These are phyloP conservation scores for Casuarina cunninghamiana DNA, from an alignment of 306 rosid species.

Conservation along the genomic window DNA sequence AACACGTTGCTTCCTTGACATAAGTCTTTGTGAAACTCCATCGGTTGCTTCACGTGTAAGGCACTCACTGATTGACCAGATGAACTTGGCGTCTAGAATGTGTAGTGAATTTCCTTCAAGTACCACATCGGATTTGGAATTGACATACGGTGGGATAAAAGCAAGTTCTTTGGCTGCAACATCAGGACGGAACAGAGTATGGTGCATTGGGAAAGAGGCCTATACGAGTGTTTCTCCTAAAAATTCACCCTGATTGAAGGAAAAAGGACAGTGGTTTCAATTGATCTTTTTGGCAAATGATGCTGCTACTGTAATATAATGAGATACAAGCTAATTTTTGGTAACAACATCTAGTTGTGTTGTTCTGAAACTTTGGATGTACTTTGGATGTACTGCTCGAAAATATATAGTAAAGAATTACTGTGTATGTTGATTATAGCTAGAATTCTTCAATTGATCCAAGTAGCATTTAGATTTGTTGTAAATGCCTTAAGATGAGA, in stretches of 20 bases:
- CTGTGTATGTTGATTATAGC: too few relatives aligned
- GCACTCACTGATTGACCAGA: slow-evolving; percentile 43
- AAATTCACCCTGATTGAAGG: slow-evolving; percentile 37
- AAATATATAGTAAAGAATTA: too few relatives aligned
- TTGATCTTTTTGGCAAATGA: slow-evolving; percentile 32
- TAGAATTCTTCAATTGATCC: too few relatives aligned
- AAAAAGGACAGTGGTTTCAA: slow-evolving; percentile 17
- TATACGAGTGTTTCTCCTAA: slow-evolving; percentile 50
- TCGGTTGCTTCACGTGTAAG: slow-evolving; percentile 37
- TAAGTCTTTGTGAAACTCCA: slow-evolving; percentile 35
- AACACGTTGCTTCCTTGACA: slow-evolving; percentile 40
- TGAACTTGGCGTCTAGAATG: slow-evolving; percentile 38
- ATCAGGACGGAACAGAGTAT: slow-evolving; percentile 47
- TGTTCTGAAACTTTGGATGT: too few relatives aligned
- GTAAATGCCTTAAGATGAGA: too few relatives aligned
- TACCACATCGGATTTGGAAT: slow-evolving; percentile 37
- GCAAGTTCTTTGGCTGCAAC: slow-evolving; percentile 46
- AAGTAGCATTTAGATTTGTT: too few relatives aligned
- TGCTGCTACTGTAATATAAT: too few relatives aligned
- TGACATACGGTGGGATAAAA: slow-evolving; percentile 44
- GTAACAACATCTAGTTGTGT: too few relatives aligned
- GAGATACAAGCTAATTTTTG: not conserved
- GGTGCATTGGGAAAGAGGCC: slow-evolving; percentile 67
- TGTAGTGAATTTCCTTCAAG: slow-evolving; percentile 36
- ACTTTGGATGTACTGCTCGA: too few relatives aligned